Percentiles rank a stretch among this genome's conserved stretches.
Conservation (phyloP, 2,329 filamentous ascomycete genomes). For the Epicoccum sorghinum region DNA sequence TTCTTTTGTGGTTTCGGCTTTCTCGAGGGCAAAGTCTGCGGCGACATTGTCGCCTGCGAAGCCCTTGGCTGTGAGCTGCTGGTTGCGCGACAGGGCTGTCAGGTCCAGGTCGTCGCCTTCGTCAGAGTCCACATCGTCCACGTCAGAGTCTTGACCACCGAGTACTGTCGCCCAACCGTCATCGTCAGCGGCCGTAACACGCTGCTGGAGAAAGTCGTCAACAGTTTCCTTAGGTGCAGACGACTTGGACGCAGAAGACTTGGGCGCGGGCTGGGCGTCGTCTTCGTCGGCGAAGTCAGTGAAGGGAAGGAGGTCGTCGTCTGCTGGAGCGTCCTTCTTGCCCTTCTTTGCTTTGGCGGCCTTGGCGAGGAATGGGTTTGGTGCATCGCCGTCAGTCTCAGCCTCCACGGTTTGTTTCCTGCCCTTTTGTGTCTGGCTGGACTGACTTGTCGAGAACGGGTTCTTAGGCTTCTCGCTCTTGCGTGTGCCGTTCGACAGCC, state of each 20-base stretch:
- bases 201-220: slow-evolving; percentile 40
- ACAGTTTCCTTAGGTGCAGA: slow-evolving; percentile 20
- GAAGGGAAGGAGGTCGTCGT: slow-evolving; percentile 23
- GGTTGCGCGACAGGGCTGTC: slow-evolving; percentile 55
- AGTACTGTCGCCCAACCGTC: slow-evolving; percentile 54
- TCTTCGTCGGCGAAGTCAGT: slow-evolving; percentile 12
- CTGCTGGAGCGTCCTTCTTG: slow-evolving; percentile 26
- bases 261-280: slow-evolving; percentile 5
- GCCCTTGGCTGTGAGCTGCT: slow-evolving; percentile 76
- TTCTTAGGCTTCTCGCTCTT: slow-evolving; percentile 14
- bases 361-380: slow-evolving; percentile 45
- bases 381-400: slow-evolving; percentile 15
- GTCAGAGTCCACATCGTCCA: slow-evolving; percentile 33
- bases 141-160: slow-evolving; percentile 42
- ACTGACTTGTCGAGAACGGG: slow-evolving; percentile 24
- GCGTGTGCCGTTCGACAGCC: slow-evolving; percentile 12
- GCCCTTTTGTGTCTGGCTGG: slow-evolving; percentile 18
- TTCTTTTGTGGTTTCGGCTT: slow-evolving; percentile 70
- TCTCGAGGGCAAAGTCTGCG: slow-evolving; percentile 80
- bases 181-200: slow-evolving; percentile 43
- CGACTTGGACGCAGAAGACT: background rate
- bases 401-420: background rate
- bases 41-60: slow-evolving; percentile 88
- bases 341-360: slow-evolving; percentile 30
- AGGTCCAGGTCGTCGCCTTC: slow-evolving; percentile 51